Evolutionary conservation across 2,329 filamentous ascomycete genomes (phyloP).

Genomic region (Cercospora janseana): DNA sequence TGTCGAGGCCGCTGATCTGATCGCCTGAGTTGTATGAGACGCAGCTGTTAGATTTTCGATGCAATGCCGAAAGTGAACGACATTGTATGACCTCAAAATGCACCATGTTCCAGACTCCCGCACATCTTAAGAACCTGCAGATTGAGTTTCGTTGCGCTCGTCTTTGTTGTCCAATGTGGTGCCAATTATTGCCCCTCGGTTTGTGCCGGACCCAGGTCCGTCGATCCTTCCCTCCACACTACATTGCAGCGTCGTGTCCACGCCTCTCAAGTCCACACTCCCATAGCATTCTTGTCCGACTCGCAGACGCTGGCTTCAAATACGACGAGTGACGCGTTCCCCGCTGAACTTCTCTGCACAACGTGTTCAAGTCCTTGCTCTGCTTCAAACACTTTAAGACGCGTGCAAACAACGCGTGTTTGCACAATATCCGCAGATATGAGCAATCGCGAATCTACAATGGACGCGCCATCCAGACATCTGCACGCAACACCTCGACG

Average conservation of each 20-base stretch:
- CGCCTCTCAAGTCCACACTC: too few species aligned
- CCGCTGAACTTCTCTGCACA: background rate
- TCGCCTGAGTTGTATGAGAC: background rate
- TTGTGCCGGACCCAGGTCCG: background rate
- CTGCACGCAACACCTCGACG: conserved; percentile 21
- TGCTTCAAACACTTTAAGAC: conserved; percentile 3
- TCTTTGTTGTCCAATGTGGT: too few species aligned
- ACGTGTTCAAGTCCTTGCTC: background rate
- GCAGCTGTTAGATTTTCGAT: background rate
- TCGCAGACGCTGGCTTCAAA: background rate
- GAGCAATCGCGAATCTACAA: conserved; percentile 7
- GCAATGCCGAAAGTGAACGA: conserved; percentile 3
- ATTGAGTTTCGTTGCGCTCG: too few species aligned
- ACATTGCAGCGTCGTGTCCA: too few species aligned
- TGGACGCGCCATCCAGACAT: conserved; percentile 3
- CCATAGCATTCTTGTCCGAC: background rate
- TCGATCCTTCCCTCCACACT: background rate
- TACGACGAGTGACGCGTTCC: background rate
- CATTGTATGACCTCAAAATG: conserved; percentile 6
- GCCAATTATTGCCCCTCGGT: too few species aligned
- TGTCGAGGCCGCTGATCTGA: background rate
- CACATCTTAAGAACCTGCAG: too few species aligned
- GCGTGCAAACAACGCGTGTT: conserved; percentile 14
- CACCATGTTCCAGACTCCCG: too few species aligned
- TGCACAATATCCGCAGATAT: conserved; percentile 11